Conservation (phyloP, 495 filamentous ascomycete species). For the Letharia lupina region DNA sequence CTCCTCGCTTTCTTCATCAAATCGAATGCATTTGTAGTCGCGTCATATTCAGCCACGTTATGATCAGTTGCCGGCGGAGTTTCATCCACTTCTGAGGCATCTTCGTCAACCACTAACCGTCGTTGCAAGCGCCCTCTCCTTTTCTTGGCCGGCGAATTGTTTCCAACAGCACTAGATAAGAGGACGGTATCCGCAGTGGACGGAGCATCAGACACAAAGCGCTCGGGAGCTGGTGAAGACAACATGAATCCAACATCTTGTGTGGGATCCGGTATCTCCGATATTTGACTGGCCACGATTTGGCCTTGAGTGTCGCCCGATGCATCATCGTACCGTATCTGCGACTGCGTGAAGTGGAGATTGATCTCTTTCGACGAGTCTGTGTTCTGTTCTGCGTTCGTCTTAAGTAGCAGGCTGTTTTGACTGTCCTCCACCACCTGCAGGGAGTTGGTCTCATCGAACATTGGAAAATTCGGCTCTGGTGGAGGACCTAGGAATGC, state of each 20-base stretch:
- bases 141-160: constrained; percentile 53
- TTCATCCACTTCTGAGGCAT: constrained; percentile 36
- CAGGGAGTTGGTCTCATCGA: constrained; percentile 41
- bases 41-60: constrained; percentile 35
- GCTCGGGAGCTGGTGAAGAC: constrained; percentile 49
- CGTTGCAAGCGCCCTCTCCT: constrained; percentile 53
- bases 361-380: constrained; percentile 34
- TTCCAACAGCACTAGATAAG: constrained; percentile 33
- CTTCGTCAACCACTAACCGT: constrained; percentile 29
- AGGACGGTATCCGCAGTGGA: constrained; percentile 67
- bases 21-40: constrained; percentile 54
- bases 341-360: constrained; percentile 46
- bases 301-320: constrained; percentile 36
- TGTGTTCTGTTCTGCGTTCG: constrained; percentile 12
- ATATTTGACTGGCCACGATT: constrained; percentile 48
- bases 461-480: constrained; percentile 43
- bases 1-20: constrained; percentile 64
- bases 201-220: constrained; percentile 53
- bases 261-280: constrained; percentile 64
- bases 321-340: constrained; percentile 41
- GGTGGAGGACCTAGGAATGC: constrained; percentile 45
- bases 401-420: constrained; percentile 13
- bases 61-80: constrained; percentile 20
- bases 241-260: constrained; percentile 74
- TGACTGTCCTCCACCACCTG: constrained; percentile 62